Evolutionary conservation across 352 stramenopile genomes (phyloP).

Genomic region (Blastocystis sp.): DNA sequence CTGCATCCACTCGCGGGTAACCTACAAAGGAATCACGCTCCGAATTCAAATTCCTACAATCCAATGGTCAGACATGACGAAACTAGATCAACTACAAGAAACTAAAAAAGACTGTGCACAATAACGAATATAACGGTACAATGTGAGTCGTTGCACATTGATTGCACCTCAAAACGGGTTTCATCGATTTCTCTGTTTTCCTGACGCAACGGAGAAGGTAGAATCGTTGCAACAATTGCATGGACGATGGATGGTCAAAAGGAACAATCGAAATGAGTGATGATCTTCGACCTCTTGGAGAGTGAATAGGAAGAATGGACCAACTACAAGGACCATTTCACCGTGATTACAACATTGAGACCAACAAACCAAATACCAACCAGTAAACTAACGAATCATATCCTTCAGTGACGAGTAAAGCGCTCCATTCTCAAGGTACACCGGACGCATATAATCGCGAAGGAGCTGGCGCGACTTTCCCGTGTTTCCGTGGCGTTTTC

Average conservation of each 20-base stretch:
- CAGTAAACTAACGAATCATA: slow-evolving; percentile 26
- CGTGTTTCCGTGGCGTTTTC: slow-evolving; percentile 20
- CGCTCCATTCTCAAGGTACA: background rate
- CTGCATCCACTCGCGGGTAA: slow-evolving; percentile 48
- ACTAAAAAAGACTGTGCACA: slow-evolving; percentile 7
- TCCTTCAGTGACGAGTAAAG: background rate
- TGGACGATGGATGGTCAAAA: too few species aligned
- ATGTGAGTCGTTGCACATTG: background rate
- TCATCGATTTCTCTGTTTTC: background rate
- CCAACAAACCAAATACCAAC: background rate
- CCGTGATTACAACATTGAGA: too few species aligned
- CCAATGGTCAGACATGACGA: slow-evolving; percentile 40
- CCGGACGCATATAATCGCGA: background rate
- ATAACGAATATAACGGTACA: background rate
- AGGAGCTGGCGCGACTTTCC: background rate
- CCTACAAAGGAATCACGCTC: background rate
- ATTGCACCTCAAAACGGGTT: background rate
- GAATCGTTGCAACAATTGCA: too few species aligned
- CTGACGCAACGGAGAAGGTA: too few species aligned
- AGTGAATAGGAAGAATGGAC: too few species aligned
- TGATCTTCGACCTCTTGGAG: too few species aligned
- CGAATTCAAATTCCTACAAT: slow-evolving; percentile 8
- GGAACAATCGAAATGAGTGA: too few species aligned
- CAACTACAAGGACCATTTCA: too few species aligned
- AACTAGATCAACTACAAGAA: background rate